phyloP scores from a whole-genome alignment of 2,329 filamentous ascomycete genomes.

The Penicillium oxalicum region DNA sequence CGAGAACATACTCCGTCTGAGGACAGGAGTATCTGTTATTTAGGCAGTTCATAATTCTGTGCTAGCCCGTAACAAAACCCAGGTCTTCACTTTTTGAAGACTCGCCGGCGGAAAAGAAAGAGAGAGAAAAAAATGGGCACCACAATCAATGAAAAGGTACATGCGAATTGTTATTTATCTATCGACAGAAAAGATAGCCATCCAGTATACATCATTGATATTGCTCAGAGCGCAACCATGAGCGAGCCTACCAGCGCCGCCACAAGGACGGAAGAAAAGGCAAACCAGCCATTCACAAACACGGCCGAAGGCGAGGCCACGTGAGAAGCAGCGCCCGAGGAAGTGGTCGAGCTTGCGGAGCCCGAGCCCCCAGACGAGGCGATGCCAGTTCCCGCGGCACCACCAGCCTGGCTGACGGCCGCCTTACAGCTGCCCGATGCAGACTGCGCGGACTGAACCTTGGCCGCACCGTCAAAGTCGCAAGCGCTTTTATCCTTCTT shows the following conservation, averaged over 20 bases:
- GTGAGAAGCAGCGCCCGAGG: constrained; percentile 30
- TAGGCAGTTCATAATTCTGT: too few species aligned
- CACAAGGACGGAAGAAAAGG: neutral
- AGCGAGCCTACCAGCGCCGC: neutral
- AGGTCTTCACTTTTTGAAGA: too few species aligned
- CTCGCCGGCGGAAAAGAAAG: too few species aligned
- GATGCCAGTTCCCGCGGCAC: constrained; percentile 36
- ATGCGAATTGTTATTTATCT: too few species aligned
- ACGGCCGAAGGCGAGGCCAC: constrained; percentile 29
- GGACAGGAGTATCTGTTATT: too few species aligned
- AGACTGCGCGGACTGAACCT: constrained; percentile 27
- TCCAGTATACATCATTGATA: neutral
- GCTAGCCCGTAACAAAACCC: too few species aligned
- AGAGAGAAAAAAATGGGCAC: too few species aligned
- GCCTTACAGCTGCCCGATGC: constrained; percentile 13
- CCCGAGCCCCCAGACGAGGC: constrained; percentile 32
- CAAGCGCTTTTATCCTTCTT: constrained; percentile 36
- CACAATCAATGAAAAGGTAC: too few species aligned
- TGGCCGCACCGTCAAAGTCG: constrained; percentile 42
- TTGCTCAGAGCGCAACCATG: neutral
- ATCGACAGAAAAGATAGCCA: too few species aligned
- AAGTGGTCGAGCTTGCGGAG: constrained; percentile 19
- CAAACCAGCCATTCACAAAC: constrained; percentile 31
- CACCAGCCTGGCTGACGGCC: constrained; percentile 16
- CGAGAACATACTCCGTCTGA: too few species aligned